phyloP scores from a whole-genome alignment of 805 yeast genomes.

The Priceomyces castillae region DNA sequence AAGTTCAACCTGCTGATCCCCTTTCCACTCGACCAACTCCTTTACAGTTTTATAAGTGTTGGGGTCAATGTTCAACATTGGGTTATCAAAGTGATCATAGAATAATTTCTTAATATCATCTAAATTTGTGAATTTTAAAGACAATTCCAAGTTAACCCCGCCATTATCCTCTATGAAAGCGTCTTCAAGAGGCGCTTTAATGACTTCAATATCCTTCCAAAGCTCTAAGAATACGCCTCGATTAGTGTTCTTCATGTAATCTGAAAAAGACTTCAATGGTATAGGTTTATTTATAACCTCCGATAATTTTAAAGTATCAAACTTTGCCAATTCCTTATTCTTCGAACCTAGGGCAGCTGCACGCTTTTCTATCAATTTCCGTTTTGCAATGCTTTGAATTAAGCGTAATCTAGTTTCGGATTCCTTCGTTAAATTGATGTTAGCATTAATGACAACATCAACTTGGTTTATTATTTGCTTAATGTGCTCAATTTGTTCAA shows the following conservation, averaged over 20 bases:
- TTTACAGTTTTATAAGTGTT: constrained; percentile 30
- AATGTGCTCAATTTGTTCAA: constrained; percentile 37
- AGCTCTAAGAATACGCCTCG: constrained; percentile 45
- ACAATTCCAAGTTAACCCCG: constrained; percentile 30
- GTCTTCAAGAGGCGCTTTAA: constrained; percentile 72
- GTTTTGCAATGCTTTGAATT: not conserved
- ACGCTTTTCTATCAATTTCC: not conserved
- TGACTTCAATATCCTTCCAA: constrained; percentile 64
- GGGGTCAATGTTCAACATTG: constrained; percentile 4
- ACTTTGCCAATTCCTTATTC: not conserved
- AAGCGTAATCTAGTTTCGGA: constrained; percentile 31
- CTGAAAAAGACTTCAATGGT: constrained; percentile 22
- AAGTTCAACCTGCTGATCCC: constrained; percentile 11
- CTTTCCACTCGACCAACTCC: constrained; percentile 14
- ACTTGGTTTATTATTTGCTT: constrained; percentile 51
- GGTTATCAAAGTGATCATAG: constrained; percentile 36
- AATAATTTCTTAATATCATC: constrained; percentile 55
- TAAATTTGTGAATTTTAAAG: constrained; percentile 43
- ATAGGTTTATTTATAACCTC: constrained; percentile 48
- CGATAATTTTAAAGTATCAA: constrained; percentile 26
- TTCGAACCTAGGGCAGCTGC: not conserved
- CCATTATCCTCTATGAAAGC: constrained; percentile 24
- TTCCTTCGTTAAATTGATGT: constrained; percentile 45
- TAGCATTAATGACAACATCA: constrained; percentile 37
- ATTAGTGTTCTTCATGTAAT: constrained; percentile 16